A percentile compares a stretch with the other conserved stretches of the same genome.
phyloP scores from a whole-genome alignment of 495 filamentous ascomycete genomes.

The Parmelia sp. region DNA sequence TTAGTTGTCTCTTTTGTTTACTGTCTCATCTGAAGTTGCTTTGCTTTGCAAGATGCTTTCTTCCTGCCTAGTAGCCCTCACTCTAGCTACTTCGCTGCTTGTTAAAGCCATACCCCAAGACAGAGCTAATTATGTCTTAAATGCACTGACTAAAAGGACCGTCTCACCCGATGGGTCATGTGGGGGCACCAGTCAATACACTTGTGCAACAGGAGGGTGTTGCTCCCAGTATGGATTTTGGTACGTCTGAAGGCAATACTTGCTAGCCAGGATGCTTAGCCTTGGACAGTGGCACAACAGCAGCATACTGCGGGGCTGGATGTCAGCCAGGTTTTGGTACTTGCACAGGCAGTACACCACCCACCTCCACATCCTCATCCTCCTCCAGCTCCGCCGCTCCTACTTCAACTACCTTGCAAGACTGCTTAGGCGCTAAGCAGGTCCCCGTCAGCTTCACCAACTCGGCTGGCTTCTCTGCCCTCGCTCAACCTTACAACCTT shows the following conservation, averaged over 20 bases:
- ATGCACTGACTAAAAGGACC: constrained; percentile 11
- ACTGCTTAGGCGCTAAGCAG: constrained; percentile 18
- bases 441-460: constrained; percentile 18
- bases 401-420: constrained; percentile 8
- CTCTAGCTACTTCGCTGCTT: neutral
- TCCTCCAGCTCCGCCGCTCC: constrained; percentile 9
- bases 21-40: constrained; percentile 1
- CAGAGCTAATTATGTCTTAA: neutral
- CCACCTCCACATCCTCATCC: constrained; percentile 5
- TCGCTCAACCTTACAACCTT: constrained; percentile 51
- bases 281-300: constrained; percentile 23
- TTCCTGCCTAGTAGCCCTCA: neutral
- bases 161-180: constrained; percentile 26
- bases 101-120: neutral
- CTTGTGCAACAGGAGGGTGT: constrained; percentile 25
- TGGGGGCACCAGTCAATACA: constrained; percentile 22
- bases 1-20: neutral
- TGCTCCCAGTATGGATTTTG: constrained; percentile 29
- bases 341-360: constrained; percentile 21
- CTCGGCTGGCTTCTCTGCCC: constrained; percentile 17
- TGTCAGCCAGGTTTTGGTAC: constrained; percentile 25
- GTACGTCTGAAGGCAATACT: constrained; percentile 12
- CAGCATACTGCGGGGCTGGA: constrained; percentile 22
- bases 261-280: neutral
- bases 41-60: constrained; percentile 3